Percentiles rank a stretch among this genome's conserved stretches.
These are phyloP conservation scores for Teratosphaeria viscida DNA, from an alignment of 2,329 filamentous ascomycete genomes.

Conservation along the genomic window DNA sequence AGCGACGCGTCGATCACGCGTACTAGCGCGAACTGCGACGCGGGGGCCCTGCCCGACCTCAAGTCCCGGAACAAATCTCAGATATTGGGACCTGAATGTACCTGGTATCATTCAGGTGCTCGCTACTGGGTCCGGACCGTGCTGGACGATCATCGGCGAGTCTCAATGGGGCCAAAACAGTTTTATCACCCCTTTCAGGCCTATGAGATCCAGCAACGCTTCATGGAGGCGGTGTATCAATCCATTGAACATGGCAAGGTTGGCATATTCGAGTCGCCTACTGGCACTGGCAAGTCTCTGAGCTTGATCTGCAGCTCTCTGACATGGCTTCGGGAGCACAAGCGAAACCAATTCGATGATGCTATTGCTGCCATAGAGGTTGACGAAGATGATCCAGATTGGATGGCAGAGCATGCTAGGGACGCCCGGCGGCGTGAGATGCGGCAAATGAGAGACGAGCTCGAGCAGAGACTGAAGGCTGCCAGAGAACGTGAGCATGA, in stretches of 20 bases:
- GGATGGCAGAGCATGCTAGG: constrained; percentile 71
- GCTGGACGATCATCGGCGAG: not conserved
- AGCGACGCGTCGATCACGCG: constrained; percentile 9
- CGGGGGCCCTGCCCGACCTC: not conserved
- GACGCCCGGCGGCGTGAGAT: constrained; percentile 58
- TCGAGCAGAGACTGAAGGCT: constrained; percentile 60
- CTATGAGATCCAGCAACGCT: constrained; percentile 76
- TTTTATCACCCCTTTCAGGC: constrained; percentile 84
- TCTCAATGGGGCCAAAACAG: constrained; percentile 32
- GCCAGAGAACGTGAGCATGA: constrained; percentile 54
- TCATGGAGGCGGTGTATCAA: constrained; percentile 74
- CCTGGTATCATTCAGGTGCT: not conserved
- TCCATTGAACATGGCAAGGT: constrained; percentile 71
- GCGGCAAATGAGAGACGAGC: constrained; percentile 55
- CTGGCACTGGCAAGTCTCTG: constrained; percentile 75
- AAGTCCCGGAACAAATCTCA: not conserved
- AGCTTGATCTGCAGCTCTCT: constrained; percentile 82
- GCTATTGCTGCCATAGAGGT: constrained; percentile 36
- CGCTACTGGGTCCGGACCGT: too few relatives aligned
- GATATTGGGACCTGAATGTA: not conserved
- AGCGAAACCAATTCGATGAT: constrained; percentile 50
- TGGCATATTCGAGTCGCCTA: constrained; percentile 88
- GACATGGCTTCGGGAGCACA: constrained; percentile 83
- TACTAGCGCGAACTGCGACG: constrained; percentile 11
- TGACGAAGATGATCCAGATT: constrained; percentile 64